Evolutionary conservation across 176 grass and related monocot species (phyloP), one percentile per base, ranked within the genome.

Genomic region (Neostapfia colusana): DNA sequence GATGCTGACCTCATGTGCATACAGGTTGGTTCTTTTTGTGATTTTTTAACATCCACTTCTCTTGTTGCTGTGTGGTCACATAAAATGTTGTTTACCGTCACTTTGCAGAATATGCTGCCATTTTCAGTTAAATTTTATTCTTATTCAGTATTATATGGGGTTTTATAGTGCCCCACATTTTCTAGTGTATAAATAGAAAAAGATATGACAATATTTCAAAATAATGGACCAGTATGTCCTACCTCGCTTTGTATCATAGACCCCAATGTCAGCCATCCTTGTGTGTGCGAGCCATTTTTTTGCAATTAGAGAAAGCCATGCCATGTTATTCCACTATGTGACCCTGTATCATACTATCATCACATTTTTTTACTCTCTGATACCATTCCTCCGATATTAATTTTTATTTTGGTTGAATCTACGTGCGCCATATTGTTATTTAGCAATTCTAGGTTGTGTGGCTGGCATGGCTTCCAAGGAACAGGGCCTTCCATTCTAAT

Each of bases 1-100:
- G 44, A 79, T 45, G 91, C 95, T 62, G 95, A 98, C 65, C 69
- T 98, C 72, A 81, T 98, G 65, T 98, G 95, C 69, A 62, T 94
- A 88, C 91, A 98, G 89, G 95, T 98, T 69, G 39, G 35, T 31
- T 55, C 21, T 39, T 1, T 50, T 67, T 70, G 10, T 86, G n/a
- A 18, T 42, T 0, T 79, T 39, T 56, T 43, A 56, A 58, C 20
- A 55, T 15, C 10, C 24, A 6, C 49, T 31, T 31, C 31, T 87
- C 8, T 50, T 57, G 10, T 65, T 45, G 4, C 34, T 58, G 0
- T 46, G n/a, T 82, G 57, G 10, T 58, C n/a, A 72, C 68, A 16
- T 65, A 12, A 48, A 75, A 16, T 72, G 68, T 25, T 83, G 5
- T 37, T 46, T 57, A 80, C 7, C 13, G 0, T 18, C 11, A 39